Evolutionary conservation across 805 yeast genomes (phyloP).

Genomic region (Wickerhamiella azyma): DNA sequence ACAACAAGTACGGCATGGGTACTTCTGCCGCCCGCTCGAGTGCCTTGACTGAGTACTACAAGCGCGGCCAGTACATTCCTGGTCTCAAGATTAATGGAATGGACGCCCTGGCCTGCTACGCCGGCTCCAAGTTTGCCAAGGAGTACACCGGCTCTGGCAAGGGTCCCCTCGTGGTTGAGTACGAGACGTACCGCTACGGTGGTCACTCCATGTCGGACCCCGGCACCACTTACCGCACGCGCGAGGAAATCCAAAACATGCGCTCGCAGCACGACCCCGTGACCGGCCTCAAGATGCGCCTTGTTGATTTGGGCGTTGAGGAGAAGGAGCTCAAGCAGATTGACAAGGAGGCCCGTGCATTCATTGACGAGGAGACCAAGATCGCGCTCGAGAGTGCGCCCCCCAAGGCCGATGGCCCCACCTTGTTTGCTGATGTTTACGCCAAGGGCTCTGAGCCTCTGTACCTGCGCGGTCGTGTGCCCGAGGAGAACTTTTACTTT

Average conservation of each 20-base stretch:
- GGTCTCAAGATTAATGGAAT: conserved; percentile 98
- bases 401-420: conserved; percentile 91
- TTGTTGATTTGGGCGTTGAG: conserved; percentile 67
- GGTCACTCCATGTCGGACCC: conserved; percentile 99
- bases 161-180: conserved; percentile 92
- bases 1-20: conserved; percentile 99
- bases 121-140: conserved; percentile 92
- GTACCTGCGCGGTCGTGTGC: conserved; percentile 88
- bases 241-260: conserved; percentile 99
- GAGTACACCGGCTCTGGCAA: conserved; percentile 89
- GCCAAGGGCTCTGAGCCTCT: conserved; percentile 89
- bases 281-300: conserved; percentile 81
- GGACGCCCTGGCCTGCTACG: conserved; percentile 92
- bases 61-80: conserved; percentile 99
- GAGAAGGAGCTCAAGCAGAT: conserved; percentile 90
- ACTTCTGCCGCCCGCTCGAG: conserved; percentile 95
- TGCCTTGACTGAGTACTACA: conserved; percentile 90
- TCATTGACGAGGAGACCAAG: conserved; percentile 87
- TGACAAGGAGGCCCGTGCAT: conserved; percentile 92
- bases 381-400: conserved; percentile 88
- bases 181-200: conserved; percentile 98
- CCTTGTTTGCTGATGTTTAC: conserved; percentile 92
- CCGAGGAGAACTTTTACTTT: conserved; percentile 88
- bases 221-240: conserved; percentile 99
- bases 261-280: conserved; percentile 97